Evolutionary conservation across 371 early-diverging fungal genomes (phyloP).

Genomic region (Haplosporangium sp.): DNA sequence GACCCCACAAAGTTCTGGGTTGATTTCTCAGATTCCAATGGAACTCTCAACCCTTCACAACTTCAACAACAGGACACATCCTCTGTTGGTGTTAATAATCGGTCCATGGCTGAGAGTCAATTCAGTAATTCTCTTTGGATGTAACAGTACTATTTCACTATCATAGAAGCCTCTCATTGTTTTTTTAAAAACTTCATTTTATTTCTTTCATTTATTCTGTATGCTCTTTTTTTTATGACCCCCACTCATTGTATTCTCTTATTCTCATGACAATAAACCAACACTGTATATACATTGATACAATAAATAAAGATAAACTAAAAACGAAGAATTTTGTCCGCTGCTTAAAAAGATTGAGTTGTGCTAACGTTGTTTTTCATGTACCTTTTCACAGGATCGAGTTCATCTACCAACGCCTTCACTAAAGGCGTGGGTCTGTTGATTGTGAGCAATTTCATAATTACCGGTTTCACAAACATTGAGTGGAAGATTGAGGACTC

Average conservation of each 20-base stretch:
- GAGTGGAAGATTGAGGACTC: too few species aligned
- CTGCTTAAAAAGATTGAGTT: not conserved
- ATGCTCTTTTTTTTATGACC: not conserved
- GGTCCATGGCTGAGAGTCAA: slow-evolving; percentile 19
- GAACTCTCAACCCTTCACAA: slow-evolving; percentile 32
- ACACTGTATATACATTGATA: slow-evolving; percentile 1
- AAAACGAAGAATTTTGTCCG: not conserved
- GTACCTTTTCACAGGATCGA: too few species aligned
- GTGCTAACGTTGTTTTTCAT: too few species aligned
- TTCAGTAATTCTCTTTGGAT: slow-evolving; percentile 37
- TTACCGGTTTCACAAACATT: not conserved
- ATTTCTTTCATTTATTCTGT: not conserved
- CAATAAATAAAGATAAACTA: not conserved
- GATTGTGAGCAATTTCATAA: not conserved
- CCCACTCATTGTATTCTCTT: not conserved
- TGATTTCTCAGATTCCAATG: slow-evolving; percentile 35
- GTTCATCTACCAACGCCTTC: not conserved
- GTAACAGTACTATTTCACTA: slow-evolving; percentile 13
- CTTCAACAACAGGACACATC: slow-evolving; percentile 26
- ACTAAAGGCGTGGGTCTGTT: not conserved
- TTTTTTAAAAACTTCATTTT: not conserved
- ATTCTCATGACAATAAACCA: slow-evolving; percentile 7
- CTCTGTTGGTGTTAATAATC: slow-evolving; percentile 5
- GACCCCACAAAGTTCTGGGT: slow-evolving; percentile 51
- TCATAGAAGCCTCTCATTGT: not conserved